Evolutionary conservation across 108 stramenopile species (phyloP), one percentile per base, ranked within the genome.

Genomic region (Cylindrotheca closterium): DNA sequence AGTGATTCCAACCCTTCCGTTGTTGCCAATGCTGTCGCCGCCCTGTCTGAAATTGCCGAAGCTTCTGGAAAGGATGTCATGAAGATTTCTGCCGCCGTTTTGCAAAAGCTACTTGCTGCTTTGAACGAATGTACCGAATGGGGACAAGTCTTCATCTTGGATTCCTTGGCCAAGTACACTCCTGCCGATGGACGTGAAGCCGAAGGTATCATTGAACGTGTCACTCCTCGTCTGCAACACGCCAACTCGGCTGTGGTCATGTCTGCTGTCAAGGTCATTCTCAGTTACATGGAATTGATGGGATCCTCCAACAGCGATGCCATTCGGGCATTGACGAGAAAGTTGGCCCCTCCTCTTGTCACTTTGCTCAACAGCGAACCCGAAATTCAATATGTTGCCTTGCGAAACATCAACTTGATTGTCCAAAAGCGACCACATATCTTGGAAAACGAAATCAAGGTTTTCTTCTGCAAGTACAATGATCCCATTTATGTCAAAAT

Each of bases 401-500:
- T 99, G 48, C 78, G 99, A 31, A 99, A 99, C 85, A 98, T 99
- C 68, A 98, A 98, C 75, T 76, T 99, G 26, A 97, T 99, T 74
- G 99, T 99, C 46, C 98, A 98, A 73, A 97, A 98, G 79, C 82
- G 94, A 22, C 96, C 97, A 17, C 67, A 75, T 49, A 97, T 98
- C 61, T 78, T 98, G 45, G 94, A 98, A 79, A 92, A 95, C 70
- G 98, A 98, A 79, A 97, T 98, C 71, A 97, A 97, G 75, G 97
- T 99, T 63, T 99, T 99, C 89, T 99, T 99, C 67, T 98, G 98
- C 95, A 98, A 98, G 81, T 99, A 99, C 91, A 99, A 98, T 78
- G 99, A 99, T 77, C 99, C 99, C 17, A 98, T 98, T 60, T 99
- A 99, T 79, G 99, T 99, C 73, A 99, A 99, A 84, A 96, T 99